These are phyloP conservation scores for Rhodotorula sp. DNA, from an alignment of 1,284 basidiomycete genomes.

Conservation along the genomic window DNA sequence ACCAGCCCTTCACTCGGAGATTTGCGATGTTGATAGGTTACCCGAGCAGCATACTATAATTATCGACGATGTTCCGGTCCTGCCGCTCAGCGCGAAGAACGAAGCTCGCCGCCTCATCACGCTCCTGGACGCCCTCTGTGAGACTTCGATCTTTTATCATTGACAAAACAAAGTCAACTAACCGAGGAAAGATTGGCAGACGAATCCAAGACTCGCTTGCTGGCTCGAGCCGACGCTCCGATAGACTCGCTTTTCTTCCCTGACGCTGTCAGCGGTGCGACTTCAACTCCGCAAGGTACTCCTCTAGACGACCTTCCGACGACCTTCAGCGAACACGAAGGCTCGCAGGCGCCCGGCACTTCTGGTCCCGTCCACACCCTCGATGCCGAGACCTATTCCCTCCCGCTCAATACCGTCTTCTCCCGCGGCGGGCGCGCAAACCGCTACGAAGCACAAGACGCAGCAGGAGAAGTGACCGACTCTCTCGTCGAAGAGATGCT, in stretches of 20 bases:
- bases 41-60: slow-evolving; percentile 55
- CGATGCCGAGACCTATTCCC: slow-evolving; percentile 23
- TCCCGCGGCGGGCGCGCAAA: background rate
- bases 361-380: slow-evolving; percentile 26
- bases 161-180: too few species aligned
- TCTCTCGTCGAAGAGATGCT: slow-evolving; percentile 43
- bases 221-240: slow-evolving; percentile 45
- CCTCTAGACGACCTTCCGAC: slow-evolving; percentile 21
- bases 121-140: slow-evolving; percentile 62
- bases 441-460: slow-evolving; percentile 22
- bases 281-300: background rate
- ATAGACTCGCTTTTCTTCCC: slow-evolving; percentile 53
- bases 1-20: too few species aligned
- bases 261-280: slow-evolving; percentile 28
- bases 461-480: slow-evolving; percentile 39
- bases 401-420: slow-evolving; percentile 23
- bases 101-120: slow-evolving; percentile 69
- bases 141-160: background rate
- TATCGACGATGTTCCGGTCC: slow-evolving; percentile 61
- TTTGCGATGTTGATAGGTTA: too few species aligned
- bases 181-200: slow-evolving; percentile 6
- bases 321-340: background rate
- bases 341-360: slow-evolving; percentile 24
- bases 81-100: slow-evolving; percentile 63
- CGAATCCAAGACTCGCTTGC: slow-evolving; percentile 43